A percentile compares a stretch with the other conserved stretches of the same genome.
Conservation (phyloP, 2,329 filamentous ascomycete genomes). For the Diaporthe eres region DNA sequence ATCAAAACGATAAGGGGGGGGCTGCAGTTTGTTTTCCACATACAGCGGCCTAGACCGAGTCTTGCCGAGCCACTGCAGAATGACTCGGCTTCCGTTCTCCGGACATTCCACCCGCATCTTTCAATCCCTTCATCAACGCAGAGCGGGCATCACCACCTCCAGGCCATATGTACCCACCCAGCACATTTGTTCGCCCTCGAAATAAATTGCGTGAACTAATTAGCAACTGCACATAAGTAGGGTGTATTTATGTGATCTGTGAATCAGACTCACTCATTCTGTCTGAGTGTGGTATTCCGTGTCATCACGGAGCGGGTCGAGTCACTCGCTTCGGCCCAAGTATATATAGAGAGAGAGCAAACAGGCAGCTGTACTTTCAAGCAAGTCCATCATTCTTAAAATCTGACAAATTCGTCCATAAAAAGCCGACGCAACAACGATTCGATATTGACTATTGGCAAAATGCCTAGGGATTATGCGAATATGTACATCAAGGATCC, state of each 20-base stretch:
- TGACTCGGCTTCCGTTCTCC: conserved; percentile 34
- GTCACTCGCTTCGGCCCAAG: not conserved
- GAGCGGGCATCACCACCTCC: not conserved
- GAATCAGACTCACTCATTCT: not conserved
- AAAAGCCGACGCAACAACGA: not conserved
- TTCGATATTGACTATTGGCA: too few species aligned
- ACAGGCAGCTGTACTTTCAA: not conserved
- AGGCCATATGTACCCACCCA: too few species aligned
- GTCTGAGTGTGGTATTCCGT: not conserved
- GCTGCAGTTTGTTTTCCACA: too few species aligned
- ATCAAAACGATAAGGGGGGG: too few species aligned
- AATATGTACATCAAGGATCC: conserved; percentile 19
- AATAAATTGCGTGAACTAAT: not conserved
- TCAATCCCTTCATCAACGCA: not conserved
- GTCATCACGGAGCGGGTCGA: not conserved
- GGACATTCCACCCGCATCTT: not conserved
- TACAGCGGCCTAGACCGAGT: conserved; percentile 13
- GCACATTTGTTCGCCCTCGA: not conserved
- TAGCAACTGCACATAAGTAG: not conserved
- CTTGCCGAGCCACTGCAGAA: conserved; percentile 31
- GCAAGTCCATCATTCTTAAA: too few species aligned
- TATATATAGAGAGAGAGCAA: not conserved
- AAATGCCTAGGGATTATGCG: not conserved
- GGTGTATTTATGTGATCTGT: not conserved
- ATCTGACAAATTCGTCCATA: not conserved